A percentile compares a stretch with the other conserved stretches of the same genome.
Evolutionary conservation across 306 rosid genomes (phyloP).

Genomic region (Dryas octopetala): DNA sequence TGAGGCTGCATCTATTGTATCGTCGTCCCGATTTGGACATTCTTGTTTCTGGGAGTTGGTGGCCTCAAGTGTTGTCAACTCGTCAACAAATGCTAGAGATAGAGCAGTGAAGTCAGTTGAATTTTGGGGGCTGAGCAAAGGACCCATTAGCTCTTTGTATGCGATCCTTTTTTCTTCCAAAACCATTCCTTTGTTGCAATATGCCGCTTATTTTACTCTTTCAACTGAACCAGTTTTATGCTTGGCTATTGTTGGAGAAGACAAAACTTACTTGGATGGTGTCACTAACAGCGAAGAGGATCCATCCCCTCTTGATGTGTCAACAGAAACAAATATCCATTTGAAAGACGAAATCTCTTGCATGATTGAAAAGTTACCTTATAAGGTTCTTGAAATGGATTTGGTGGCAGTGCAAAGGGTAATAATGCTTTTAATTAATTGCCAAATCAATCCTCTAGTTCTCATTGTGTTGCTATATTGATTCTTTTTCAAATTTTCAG

Average conservation of each 20-base stretch:
- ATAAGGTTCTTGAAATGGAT: constrained; percentile 64
- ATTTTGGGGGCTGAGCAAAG: constrained; percentile 94
- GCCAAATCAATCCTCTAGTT: constrained; percentile 12
- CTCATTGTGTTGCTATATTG: not conserved
- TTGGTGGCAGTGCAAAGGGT: constrained; percentile 68
- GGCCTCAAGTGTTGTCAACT: constrained; percentile 65
- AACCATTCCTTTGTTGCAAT: constrained; percentile 73
- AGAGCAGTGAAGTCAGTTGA: constrained; percentile 90
- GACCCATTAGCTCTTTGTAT: constrained; percentile 79
- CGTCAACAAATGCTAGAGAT: constrained; percentile 71
- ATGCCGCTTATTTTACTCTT: constrained; percentile 74
- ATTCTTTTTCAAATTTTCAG: constrained; percentile 35
- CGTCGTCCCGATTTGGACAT: constrained; percentile 61
- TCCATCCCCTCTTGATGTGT: constrained; percentile 44
- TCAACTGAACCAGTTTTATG: constrained; percentile 69
- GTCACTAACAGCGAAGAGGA: constrained; percentile 51
- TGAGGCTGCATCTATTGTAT: constrained; percentile 68
- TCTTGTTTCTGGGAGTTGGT: constrained; percentile 76
- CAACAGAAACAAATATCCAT: constrained; percentile 53
- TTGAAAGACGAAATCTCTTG: constrained; percentile 71
- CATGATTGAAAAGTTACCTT: constrained; percentile 67
- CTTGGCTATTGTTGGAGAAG: constrained; percentile 60
- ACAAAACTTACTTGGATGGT: constrained; percentile 43
- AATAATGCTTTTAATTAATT: constrained; percentile 31
- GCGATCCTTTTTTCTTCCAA: constrained; percentile 77